Conservation (phyloP, 2,329 filamentous ascomycete genomes). For the Claviceps africana region DNA sequence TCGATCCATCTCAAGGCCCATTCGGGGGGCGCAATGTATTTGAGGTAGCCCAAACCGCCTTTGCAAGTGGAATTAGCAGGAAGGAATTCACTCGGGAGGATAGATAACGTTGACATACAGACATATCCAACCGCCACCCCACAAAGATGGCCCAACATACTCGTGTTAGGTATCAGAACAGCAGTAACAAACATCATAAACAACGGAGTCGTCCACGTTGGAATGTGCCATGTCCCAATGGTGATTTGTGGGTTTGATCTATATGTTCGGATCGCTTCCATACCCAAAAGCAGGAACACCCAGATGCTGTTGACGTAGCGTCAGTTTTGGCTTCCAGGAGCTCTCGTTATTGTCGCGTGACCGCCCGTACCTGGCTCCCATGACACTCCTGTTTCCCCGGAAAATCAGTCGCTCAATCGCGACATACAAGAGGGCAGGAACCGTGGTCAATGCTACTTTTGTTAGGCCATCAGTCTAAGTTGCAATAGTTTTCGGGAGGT, state of each 20-base stretch:
- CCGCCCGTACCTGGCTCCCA: constrained; percentile 61
- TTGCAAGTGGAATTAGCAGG: neutral
- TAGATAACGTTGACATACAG: constrained; percentile 42
- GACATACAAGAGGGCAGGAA: constrained; percentile 73
- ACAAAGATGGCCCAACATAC: constrained; percentile 74
- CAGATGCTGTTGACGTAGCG: constrained; percentile 51
- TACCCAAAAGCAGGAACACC: constrained; percentile 77
- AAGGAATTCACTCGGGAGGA: neutral
- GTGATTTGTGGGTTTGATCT: constrained; percentile 66
- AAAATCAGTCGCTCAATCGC: constrained; percentile 63
- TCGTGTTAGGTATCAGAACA: constrained; percentile 66
- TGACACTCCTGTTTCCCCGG: constrained; percentile 54
- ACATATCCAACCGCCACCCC: constrained; percentile 75
- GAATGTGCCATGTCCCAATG: constrained; percentile 51
- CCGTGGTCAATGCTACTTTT: constrained; percentile 52
- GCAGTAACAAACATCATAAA: constrained; percentile 59
- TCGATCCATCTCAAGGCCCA: constrained; percentile 80
- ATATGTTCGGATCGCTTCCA: constrained; percentile 77
- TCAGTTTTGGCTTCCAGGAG: neutral
- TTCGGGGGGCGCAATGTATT: constrained; percentile 80
- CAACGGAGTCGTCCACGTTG: constrained; percentile 86
- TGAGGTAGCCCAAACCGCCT: constrained; percentile 81
- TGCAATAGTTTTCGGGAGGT: constrained; percentile 10
- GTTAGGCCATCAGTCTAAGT: neutral
- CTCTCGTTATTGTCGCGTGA: neutral